Evolutionary conservation across 371 early-diverging fungal species (phyloP), one percentile per base, ranked within the genome.

Genomic region (Apophysomyces ossiformis): DNA sequence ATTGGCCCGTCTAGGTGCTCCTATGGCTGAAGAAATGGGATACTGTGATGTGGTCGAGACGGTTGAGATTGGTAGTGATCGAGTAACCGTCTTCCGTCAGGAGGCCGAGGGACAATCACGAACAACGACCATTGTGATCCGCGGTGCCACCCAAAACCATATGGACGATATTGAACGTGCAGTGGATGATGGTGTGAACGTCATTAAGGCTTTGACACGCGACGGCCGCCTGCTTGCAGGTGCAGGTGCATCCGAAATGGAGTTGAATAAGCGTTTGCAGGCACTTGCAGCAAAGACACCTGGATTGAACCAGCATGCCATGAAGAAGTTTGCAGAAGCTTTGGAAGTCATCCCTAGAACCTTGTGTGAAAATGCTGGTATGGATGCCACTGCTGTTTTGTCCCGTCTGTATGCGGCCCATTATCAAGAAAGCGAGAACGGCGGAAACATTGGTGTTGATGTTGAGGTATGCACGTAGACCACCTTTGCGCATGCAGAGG

Each of bases 121-220:
- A 75, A 95, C 97, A 37, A 93, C 95, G 41, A 99, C 99, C 15
- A 94, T 99, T 73, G 95, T 99, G 35, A 85, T 99, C 47, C 94
- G 99, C 71, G 99, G 99, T 62, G 96, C 95, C 6, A 99, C 99
- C n/a, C 92, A 91, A 78, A 98, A 99, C 84, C 85, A 91, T 68
- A 85, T 99, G 77, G 99, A 99, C 70, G 99, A 99, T 80, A 85
- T 98, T 61, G 99, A 99, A 81, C 93, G 99, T 65, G 98, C 99
- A 37, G 84, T 99, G 37, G 98, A 99, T 79, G 99, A 99, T 71
- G 99, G 98, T 78, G 95, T 99, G 65, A 99, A 98, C 74, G 90
- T 91, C 45, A 90, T 99, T 68, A 99, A 99, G 85, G 94, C 98
- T 60, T 85, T 94, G 56, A 90, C 93, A 39, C 93, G 93, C 76